phyloP scores from a whole-genome alignment of 2,329 filamentous ascomycete species.

The Aspergillus nomiae region DNA sequence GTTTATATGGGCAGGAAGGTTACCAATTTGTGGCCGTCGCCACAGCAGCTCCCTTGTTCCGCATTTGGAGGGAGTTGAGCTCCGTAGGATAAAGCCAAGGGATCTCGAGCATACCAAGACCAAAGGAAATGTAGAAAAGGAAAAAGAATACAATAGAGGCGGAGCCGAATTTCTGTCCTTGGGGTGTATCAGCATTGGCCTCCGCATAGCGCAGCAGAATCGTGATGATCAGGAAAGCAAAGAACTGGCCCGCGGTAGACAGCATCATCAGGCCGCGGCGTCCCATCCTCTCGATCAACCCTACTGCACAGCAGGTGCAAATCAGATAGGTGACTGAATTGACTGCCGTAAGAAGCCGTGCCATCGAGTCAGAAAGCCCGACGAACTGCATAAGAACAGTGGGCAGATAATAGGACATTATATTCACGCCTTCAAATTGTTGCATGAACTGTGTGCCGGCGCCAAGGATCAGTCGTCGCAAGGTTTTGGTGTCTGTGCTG shows the following conservation, averaged over 20 bases:
- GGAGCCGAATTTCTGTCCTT: not conserved
- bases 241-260: constrained; percentile 51
- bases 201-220: constrained; percentile 40
- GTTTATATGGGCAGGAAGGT: no score
- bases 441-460: constrained; percentile 58
- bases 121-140: constrained; percentile 55
- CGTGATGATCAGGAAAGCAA: constrained; percentile 56
- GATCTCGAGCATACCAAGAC: constrained; percentile 46
- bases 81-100: constrained; percentile 45
- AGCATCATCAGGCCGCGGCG: constrained; percentile 61
- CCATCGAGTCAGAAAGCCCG: constrained; percentile 45
- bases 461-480: constrained; percentile 55
- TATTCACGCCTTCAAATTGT: constrained; percentile 47
- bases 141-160: constrained; percentile 51
- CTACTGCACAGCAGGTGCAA: constrained; percentile 50
- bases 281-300: constrained; percentile 54
- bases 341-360: constrained; percentile 58
- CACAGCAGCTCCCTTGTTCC: constrained; percentile 50
- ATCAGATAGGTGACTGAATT: constrained; percentile 55
- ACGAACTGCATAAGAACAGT: constrained; percentile 55
- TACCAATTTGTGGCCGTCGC: constrained; percentile 54
- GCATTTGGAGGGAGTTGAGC: constrained; percentile 51
- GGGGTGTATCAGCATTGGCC: constrained; percentile 33
- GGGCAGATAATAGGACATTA: constrained; percentile 54
- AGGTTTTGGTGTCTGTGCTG: constrained; percentile 41